Evolutionary conservation across 208 protist genomes (phyloP), one percentile per base, ranked within the genome.

Genomic region (Crithidia expoeki): DNA sequence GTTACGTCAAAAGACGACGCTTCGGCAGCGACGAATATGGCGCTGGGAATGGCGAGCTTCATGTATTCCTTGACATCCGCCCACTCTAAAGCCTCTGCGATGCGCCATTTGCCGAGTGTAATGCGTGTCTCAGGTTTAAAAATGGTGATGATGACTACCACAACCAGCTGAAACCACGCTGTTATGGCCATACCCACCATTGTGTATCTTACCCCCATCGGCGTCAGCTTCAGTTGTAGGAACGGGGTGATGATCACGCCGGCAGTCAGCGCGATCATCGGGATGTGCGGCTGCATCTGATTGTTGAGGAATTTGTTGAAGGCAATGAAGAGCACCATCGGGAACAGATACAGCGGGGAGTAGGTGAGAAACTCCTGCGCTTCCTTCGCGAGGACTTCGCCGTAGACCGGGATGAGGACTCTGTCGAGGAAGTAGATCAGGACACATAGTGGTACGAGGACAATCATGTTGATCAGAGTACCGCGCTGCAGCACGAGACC

Each of bases 301-400:
- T 95, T 95, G 68, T 81, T 89, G n/a, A 91, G 76, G 72, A 95
- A 95, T 71, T 95, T 95, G 44, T 68, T 85, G 56, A 95, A 87
- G 30, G 86, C 83, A 42, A 87, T 83, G 50, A 93, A 92, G 36
- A 95, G 53, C 64, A 89, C 77, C 50, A 84, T 50, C 12, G 90
- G 85, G 16, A 89, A 23, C 19, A 95, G 58, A 74, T 86, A 90
- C 0, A 93, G 67, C 17, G 85, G 85, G 28, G 83, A 76, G 75
- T 77, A 93, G 53, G 65, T 47, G 63, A 95, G 79, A 64, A 93
- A 95, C 21, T 91, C 87, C 34, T 36, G 32, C n/a, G 90, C 90
- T 23, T 79, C 68, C 25, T 44, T 46, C 27, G 90, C 79, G n/a
- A 89, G 64, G 14, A 49, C 52, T 52, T 53, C 52, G n/a, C 84